Evolutionary conservation across 164 flowering plant genomes (phyloP).

Genomic region (Vitis riparia): DNA sequence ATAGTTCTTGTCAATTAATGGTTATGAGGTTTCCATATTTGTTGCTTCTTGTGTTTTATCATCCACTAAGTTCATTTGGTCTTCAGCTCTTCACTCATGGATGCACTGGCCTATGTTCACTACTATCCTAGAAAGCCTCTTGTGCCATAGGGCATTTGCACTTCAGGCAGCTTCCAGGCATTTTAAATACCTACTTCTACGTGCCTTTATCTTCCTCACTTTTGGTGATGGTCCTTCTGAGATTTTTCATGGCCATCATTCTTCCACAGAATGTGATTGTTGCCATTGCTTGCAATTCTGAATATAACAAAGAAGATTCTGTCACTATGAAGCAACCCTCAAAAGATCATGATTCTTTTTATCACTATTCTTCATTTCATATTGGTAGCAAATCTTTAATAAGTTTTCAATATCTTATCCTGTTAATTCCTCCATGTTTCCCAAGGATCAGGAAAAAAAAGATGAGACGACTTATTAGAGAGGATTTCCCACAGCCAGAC

Average conservation of each 20-base stretch:
- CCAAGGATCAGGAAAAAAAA: conserved; percentile 72
- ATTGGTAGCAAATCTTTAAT: conserved; percentile 41
- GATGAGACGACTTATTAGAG: conserved; percentile 98
- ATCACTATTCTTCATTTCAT: conserved; percentile 91
- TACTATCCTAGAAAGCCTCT: conserved; percentile 99
- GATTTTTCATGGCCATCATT: neutral
- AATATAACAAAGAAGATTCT: conserved; percentile 97
- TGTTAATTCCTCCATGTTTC: neutral
- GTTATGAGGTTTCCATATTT: neutral
- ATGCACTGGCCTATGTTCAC: conserved; percentile 94
- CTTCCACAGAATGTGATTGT: conserved; percentile 81
- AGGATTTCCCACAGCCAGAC: conserved; percentile 96
- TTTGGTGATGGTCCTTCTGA: conserved; percentile 2
- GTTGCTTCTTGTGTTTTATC: neutral
- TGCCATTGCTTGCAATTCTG: conserved; percentile 96
- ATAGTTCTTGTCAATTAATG: no score
- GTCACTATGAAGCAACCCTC: conserved; percentile 99
- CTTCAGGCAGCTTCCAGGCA: conserved; percentile 97
- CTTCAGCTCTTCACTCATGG: conserved; percentile 42
- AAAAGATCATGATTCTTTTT: conserved; percentile 94
- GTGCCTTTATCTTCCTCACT: neutral
- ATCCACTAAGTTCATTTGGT: neutral
- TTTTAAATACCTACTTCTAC: conserved; percentile 42
- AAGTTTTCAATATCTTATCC: neutral
- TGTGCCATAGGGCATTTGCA: conserved; percentile 98